Base-by-base conservation (phyloP, 163 green algal species). In the Chlamydomonas reinhardtii region DNA sequence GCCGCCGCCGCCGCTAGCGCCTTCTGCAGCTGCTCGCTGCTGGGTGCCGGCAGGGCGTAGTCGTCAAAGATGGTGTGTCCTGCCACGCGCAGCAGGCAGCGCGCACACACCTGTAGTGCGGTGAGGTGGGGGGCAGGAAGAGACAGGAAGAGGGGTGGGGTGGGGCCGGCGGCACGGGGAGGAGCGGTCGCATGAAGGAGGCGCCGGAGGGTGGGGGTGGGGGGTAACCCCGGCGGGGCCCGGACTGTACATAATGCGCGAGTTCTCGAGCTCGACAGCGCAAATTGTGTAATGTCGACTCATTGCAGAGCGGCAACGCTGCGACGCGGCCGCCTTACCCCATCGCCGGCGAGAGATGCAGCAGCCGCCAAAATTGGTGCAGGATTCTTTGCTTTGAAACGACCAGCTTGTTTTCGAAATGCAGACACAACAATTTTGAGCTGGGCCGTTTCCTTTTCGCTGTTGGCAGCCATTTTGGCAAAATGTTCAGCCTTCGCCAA, bases 1-100 rank as follows among this genome's bases (percentile, higher is more conserved):
- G 62, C 62, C 62, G 62, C 24, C 4, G 24, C 62, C 3, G 62
- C 25, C 62, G 27, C 27, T 34, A 70, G 62, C 27, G 66, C 66
- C 29, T 8, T 37, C 20, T 27, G 19, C 29, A 88, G 32, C 9
- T 74, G 34, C 37, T 76, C 61, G 20, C 8, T 31, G 34, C 65
- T 24, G 6, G 86, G 79, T 15, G 79, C 24, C 0, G 59, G 34
- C 24, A 82, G 56, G 27, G 35, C 64, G 34, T 89, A 92, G 74
- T 90, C 79, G 0, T 92, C 88, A n/a, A 82, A 86, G 16, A 6
- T 4, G 17, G 12, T 86, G 73, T 89, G 78, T 4, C 88, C 72
- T 1, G 81, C n/a, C 11, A 90, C 32, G 2, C 88, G 73, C 14
- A 92, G 88, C 48, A 92, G 64, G 54, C 88, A 92, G n/a, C 84